Base-by-base conservation (phyloP, 495 filamentous ascomycete species). In the Xylaria palmicola region DNA sequence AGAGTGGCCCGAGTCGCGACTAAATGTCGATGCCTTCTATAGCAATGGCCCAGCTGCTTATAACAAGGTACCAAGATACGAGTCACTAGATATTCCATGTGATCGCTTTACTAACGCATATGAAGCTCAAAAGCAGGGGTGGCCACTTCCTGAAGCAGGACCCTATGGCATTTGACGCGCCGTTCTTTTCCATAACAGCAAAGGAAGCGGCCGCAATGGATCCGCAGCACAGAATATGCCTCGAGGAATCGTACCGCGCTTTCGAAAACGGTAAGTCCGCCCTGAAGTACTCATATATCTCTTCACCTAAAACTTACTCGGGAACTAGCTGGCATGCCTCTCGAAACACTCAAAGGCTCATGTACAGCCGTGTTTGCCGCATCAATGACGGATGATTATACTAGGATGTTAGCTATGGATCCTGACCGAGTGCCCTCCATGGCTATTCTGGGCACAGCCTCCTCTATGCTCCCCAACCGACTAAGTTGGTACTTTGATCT, bases 161-260 rank as follows among this genome's bases (percentile, higher is more conserved):
- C 60, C 49, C 81, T 6, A 70, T 67, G 5, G 62, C 59, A 0
- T 86, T 86, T 62, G 84, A 77, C 36, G 66, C 73, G 0, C 61
- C 65, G 0, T 88, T 88, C 74, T 89, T 89, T 71, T 74, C 74
- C n/a, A 79, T 85, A 34, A 80, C 78, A 4, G 70, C 79, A 4
- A 70, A 74, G 2, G 85, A 86, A 66, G 84, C 83, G 0, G 71
- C 61, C 4, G 68, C 70, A 12, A 74, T 74, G 70, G 72, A 74
- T 45, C 72, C 72, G 3, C 41, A 55, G 51, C 66, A 71, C 30
- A 45, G 70, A 12, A 65, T 79, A 15, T 61, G 80, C 6, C 69
- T 87, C 6, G 85, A 87, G 61, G 65, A 73, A 12, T 68, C 76
- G 1, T 87, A 83, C 56, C 77, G 84, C 52, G 77, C 76, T 0